Evolutionary conservation across 768 basidiomycete genomes (phyloP), one percentile per base, ranked within the genome.

Genomic region (Pleurotus ostreatus): DNA sequence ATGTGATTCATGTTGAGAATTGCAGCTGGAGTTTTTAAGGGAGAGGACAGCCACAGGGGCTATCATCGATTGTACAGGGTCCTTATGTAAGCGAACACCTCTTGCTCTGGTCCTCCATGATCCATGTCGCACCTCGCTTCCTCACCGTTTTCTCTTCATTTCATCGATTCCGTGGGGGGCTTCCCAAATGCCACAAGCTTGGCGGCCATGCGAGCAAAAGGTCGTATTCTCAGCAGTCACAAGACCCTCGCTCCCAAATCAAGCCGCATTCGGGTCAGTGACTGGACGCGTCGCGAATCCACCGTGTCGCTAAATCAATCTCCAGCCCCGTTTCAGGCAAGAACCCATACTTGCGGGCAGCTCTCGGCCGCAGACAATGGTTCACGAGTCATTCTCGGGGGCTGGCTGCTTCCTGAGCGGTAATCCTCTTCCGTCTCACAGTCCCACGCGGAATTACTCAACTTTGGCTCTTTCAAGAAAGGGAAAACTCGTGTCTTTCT

Each of bases 331-430:
- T 88, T 77, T 70, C 78, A 83, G 0, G 59, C 58, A 3, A 76
- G 82, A 12, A 87, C 89, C 1, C 90, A 92, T 67, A 70, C 69
- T 30, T 89, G 88, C 64, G 83, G 79, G 30, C 71, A 82, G 6
- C 75, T 94, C 56, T 72, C 77, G 57, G 63, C 75, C 34, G 63
- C 67, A 22, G 74, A 84, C 65, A 80, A 73, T 51, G 89, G 85
- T 60, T 61, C 71, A 15, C 65, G 65, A 57, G 91, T 94, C 59
- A 78, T 88, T 57, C 75, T 98, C 37, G 77, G 87, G 20, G 94
- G 94, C 34, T 92, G 88, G 86, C 74, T 96, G 57, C 84, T 89
- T 62, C 81, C 85, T 55, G 88, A 86, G 72, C 83, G 93, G 92
- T 93, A 71, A 71, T 80, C 74, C 58, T 62, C 67, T 63, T 62